phyloP scores from a whole-genome alignment of 202 grass and related monocot species.

The Musa balbisiana region DNA sequence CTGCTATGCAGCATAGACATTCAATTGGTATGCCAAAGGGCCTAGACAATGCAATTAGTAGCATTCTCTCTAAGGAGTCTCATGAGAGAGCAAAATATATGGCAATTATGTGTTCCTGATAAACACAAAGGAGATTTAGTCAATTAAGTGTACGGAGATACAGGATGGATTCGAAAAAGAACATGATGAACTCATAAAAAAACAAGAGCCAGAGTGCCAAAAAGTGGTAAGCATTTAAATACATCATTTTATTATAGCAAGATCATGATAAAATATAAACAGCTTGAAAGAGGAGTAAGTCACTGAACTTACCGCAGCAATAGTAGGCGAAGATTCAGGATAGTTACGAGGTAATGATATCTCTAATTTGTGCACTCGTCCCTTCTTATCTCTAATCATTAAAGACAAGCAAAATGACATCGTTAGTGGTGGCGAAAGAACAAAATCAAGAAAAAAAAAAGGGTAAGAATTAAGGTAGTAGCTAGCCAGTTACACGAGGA shows the following conservation, averaged over 20 bases:
- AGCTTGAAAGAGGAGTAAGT: not conserved
- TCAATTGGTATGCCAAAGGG: too few relatives aligned
- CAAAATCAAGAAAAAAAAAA: not conserved
- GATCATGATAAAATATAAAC: not conserved
- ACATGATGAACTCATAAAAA: too few relatives aligned
- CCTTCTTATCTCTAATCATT: conserved; percentile 49
- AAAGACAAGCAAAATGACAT: not conserved
- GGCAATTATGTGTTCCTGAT: not conserved
- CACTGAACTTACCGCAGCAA: conserved; percentile 37
- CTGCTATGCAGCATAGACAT: too few relatives aligned
- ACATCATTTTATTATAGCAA: not conserved
- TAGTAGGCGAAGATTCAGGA: conserved; percentile 40
- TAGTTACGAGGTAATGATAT: conserved; percentile 48
- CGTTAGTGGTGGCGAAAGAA: not conserved
- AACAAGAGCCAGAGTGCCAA: too few relatives aligned
- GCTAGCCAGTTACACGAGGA: too few relatives aligned
- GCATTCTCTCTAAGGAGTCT: too few relatives aligned
- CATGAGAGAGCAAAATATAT: not conserved
- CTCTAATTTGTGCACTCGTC: conserved; percentile 46
- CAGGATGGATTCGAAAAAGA: too few relatives aligned
- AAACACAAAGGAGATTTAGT: too few relatives aligned
- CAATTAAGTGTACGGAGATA: too few relatives aligned
- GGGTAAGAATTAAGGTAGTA: too few relatives aligned
- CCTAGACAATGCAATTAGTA: too few relatives aligned
- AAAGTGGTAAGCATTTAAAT: not conserved